Evolutionary conservation across 352 stramenopile genomes (phyloP), one percentile per base, ranked within the genome.

Genomic region (Phytophthora sansomeana): DNA sequence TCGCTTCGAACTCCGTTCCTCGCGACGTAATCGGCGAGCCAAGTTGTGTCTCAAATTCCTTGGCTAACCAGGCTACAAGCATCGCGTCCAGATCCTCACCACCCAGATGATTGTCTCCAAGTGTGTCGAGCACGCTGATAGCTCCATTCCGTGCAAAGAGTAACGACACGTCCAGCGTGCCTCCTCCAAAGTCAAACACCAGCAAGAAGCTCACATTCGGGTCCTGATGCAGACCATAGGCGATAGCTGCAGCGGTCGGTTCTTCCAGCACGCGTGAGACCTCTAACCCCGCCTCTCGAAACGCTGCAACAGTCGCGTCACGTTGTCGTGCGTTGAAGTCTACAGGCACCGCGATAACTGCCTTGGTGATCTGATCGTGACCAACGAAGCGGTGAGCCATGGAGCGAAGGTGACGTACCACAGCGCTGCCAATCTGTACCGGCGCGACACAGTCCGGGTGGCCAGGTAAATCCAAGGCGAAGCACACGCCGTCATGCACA

Each of bases 131-230:
- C 33, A 99, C 96, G 63, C 96, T 97, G 75, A 99, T 98, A 57
- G 98, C 97, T 32, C 95, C 95, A 28, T 98, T 89, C 14, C 97
- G 90, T 50, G 97, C 96, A 49, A 92, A 98, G 14, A 98, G 72
- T 42, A 98, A 73, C 49, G 88, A 97, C 2, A 98, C 92, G 72
- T 98, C 95, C 51, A 98, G 92, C 1, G 95, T 98, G 49, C 95
- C 95, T 39, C 95, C 95, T 41, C 95, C 95, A 55, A 98, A 92
- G 67, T 99, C 96, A 52, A 98, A 99, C 30, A 99, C 98, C 17
- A 99, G 76, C 17, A 99, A 82, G 56, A 98, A 98, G 42, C 90
- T 95, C 67, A 98, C 93, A 21, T 83, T 72, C 17, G 76, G 69
- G 51, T 93, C 91, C 69, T 98, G 97, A 62, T 98, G 97, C 39